Base-by-base conservation (phyloP, 2,329 filamentous ascomycete species). In the Apiospora marii region DNA sequence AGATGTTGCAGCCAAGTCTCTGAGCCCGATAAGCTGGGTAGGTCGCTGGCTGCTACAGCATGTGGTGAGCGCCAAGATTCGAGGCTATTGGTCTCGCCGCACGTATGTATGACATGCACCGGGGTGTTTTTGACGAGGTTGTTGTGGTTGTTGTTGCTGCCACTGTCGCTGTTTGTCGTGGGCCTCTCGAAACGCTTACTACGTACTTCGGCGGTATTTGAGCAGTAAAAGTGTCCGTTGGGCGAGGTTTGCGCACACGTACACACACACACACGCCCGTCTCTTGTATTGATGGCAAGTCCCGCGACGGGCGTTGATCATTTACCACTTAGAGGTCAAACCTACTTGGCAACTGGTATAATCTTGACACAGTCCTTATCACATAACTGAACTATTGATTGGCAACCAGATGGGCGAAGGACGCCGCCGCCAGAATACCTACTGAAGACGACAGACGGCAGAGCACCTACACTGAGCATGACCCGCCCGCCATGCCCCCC, bases 91-190 rank as follows among this genome's bases (percentile, higher is more conserved):
- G 58, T 41, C 41, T 64, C 34, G 58, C 58, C 58, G 58, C 58
- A 64, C 30, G 49, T 37, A 64, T 64, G 58, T 64, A 64, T 64
- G 58, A 64, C 58, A 41, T 64, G 58, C 58, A 64, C 58, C 58
- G 58, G 58, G 58, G 30, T 41, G 14, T 64, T 22, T 34, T 22
- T 8, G 27, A 61, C 27, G 51, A 37, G 3, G 16, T 37, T 61
- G 30, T 61, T 34, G 3, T 53, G 13, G 10, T 53, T 24, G n/a
- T 14, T 22, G 24, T 61, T 16, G 30, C 30, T 22, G 30, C n/a
- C 46, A 22, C 22, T 49, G 46, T 49, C 46, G 46, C 46, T 49
- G 37, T 61, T 30, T 7, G 58, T 64, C 58, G 58, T 24, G 58
- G 34, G 58, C 34, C 58, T 19, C 34, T 64, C 34, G 58, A 64